Evolutionary conservation across 306 rosid genomes (phyloP), one percentile per base, ranked within the genome.

Genomic region (Inga leiocalycina): DNA sequence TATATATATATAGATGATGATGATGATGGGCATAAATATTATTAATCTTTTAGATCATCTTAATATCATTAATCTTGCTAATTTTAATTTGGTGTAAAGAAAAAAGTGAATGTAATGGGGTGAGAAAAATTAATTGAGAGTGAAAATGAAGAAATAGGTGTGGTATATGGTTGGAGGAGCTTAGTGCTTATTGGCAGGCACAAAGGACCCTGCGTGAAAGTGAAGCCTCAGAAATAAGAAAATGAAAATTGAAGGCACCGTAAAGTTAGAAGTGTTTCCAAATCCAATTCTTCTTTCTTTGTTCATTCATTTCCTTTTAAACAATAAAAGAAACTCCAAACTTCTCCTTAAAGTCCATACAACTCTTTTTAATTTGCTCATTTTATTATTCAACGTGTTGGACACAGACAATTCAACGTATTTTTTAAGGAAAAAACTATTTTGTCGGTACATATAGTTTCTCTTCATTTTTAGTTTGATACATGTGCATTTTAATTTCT

Each of bases 151-250:
- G 54, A 48, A 48, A 48, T 9, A 48, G 5, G 52, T 48, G 52
- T 8, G 3, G 12, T 48, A 13, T 12, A 48, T 48, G 52, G 52
- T 48, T 48, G 52, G 52, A 46, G 13, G 51, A 46, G 34, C 0
- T 32, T 46, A 46, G 51, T 46, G 51, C 51, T 46, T 46, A 32
- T 32, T 32, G 34, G 34, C 24, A 54, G 12, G n/a, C 27, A 56
- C 27, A 17, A 19, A 56, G 64, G 64, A 39, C 76, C 82, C 45
- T 45, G 41, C 39, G n/a, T 45, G 79, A 75, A 78, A 79, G 37
- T 68, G 84, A 86, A 68, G 69, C 62, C 37, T 24, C 81, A 75
- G 41, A 65, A 43, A 79, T 72, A 24, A 24, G 9, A 65, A 64
- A 77, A 43, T 19, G 45, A 66, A 66, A 34, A 13, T 30, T 64